A percentile compares a stretch with the other conserved stretches of the same genome.
phyloP scores from a whole-genome alignment of 305 asterid genomes.

The Rubia occidens region DNA sequence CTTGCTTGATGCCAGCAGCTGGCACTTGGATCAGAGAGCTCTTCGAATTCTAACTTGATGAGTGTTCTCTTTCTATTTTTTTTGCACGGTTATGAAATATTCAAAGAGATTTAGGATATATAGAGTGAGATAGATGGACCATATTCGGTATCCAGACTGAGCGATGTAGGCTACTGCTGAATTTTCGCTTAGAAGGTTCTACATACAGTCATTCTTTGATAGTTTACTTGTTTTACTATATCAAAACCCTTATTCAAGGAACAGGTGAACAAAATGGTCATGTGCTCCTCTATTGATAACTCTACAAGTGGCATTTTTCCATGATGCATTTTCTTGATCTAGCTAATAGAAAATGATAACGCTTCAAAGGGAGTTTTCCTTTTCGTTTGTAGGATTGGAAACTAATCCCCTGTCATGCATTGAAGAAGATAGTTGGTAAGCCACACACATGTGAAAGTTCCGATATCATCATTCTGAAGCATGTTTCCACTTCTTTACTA shows the following conservation, averaged over 20 bases:
- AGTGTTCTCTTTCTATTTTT: too few relatives aligned
- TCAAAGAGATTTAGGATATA: neutral
- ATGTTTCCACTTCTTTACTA: neutral
- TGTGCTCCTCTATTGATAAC: neutral
- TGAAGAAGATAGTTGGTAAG: constrained; percentile 2
- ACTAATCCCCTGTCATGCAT: neutral
- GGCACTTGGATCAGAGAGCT: too few relatives aligned
- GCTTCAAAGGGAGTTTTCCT: neutral
- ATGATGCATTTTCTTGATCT: neutral
- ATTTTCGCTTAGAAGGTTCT: neutral
- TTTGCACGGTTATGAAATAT: neutral
- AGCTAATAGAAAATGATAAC: neutral
- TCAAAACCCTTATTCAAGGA: neutral
- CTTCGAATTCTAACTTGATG: neutral
- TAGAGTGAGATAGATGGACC: neutral
- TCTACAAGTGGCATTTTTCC: neutral
- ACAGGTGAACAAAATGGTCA: neutral
- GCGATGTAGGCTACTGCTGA: neutral
- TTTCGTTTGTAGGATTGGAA: neutral
- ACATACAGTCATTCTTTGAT: neutral
- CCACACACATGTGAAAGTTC: neutral
- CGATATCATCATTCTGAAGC: neutral
- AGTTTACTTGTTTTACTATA: neutral
- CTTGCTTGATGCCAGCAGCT: too few relatives aligned
- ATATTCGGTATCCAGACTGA: neutral